Conservation (phyloP, 352 stramenopile species). For the Globisporangium radiosum region DNA sequence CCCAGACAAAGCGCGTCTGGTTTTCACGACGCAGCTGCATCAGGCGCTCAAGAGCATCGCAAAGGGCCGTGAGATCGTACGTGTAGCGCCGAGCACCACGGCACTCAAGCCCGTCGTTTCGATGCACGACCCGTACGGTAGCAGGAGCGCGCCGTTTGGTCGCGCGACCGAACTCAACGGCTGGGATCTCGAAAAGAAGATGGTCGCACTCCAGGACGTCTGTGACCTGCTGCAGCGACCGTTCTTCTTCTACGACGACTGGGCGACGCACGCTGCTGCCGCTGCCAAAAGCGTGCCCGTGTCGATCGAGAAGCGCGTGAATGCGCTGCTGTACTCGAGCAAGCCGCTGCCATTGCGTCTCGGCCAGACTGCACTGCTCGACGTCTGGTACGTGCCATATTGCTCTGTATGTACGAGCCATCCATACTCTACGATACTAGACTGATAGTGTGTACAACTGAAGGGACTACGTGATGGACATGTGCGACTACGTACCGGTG, state of each 20-base stretch:
- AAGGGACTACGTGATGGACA: constrained; percentile 78
- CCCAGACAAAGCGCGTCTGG: constrained; percentile 45
- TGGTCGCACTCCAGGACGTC: constrained; percentile 49
- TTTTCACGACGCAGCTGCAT: constrained; percentile 73
- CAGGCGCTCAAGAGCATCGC: constrained; percentile 65
- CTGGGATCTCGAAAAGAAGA: constrained; percentile 81
- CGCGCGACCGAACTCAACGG: constrained; percentile 51
- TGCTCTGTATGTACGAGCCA: neutral
- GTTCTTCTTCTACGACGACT: constrained; percentile 78
- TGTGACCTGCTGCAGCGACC: constrained; percentile 55
- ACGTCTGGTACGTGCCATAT: constrained; percentile 48
- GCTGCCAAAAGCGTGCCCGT: constrained; percentile 16
- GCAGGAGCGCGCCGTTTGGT: constrained; percentile 8
- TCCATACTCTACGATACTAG: neutral
- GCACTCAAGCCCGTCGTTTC: constrained; percentile 29
- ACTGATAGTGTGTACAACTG: neutral
- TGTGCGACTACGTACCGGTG: constrained; percentile 69
- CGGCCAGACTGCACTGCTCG: constrained; percentile 65
- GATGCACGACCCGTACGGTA: constrained; percentile 21
- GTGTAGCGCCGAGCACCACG: constrained; percentile 13
- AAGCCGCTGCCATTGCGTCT: constrained; percentile 63
- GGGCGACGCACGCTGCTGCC: constrained; percentile 22
- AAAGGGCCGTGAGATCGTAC: constrained; percentile 48
- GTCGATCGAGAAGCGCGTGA: constrained; percentile 39
- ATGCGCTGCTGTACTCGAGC: constrained; percentile 58